Conservation (phyloP, 176 grass and related monocot genomes). For the Panicum miliaceum region DNA sequence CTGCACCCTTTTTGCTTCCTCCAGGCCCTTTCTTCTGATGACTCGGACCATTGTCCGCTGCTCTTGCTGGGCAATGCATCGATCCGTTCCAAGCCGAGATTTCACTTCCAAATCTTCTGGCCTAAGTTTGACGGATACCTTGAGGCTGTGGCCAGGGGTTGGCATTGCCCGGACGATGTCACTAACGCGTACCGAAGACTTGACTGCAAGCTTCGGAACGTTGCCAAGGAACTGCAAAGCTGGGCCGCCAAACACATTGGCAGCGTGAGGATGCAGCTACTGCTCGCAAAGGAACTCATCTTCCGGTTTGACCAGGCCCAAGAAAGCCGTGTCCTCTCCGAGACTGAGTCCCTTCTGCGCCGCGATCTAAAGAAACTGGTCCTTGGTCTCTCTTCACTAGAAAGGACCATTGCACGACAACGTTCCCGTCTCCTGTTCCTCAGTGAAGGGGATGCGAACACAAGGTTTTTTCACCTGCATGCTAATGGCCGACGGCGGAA, state of each 20-base stretch:
- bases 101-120: neutral
- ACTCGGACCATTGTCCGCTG: too few species aligned
- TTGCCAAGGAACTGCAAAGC: neutral
- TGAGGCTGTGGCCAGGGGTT: neutral
- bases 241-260: neutral
- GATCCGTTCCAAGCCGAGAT: neutral
- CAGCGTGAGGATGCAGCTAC: neutral
- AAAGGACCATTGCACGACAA: neutral
- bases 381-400: neutral
- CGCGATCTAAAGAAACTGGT: neutral
- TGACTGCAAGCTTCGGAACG: neutral
- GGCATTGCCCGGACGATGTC: neutral
- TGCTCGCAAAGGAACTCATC: neutral
- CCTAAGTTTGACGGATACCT: neutral
- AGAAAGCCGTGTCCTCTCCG: neutral
- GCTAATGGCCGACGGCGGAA: too few species aligned
- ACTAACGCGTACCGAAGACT: neutral
- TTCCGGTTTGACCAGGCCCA: too few species aligned
- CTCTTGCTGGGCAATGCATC: too few species aligned
- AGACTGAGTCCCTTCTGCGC: too few species aligned
- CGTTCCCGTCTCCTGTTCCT: neutral
- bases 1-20: too few species aligned
- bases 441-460: neutral
- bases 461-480: neutral
- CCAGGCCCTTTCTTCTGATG: too few species aligned